A percentile compares a stretch with the other conserved stretches of the same genome.
These are phyloP conservation scores for Ophiostoma sp. DNA, from an alignment of 2,329 filamentous ascomycete genomes.

Conservation along the genomic window DNA sequence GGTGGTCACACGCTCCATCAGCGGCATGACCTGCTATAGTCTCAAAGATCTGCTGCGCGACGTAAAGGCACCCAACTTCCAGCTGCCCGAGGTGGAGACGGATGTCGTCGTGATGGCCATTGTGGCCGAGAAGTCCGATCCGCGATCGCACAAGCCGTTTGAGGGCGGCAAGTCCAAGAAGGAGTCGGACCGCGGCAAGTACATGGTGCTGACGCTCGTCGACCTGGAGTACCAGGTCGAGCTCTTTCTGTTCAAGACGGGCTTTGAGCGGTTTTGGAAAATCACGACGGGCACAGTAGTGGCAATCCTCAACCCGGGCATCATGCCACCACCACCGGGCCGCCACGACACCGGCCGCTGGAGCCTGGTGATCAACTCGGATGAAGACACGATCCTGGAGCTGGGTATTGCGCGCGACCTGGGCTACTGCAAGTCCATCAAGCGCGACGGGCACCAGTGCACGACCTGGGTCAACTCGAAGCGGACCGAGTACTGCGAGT, in stretches of 20 bases:
- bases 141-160: slow-evolving; percentile 52
- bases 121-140: slow-evolving; percentile 81
- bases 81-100: slow-evolving; percentile 73
- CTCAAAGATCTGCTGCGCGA: slow-evolving; percentile 75
- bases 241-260: slow-evolving; percentile 84
- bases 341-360: slow-evolving; percentile 76
- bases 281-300: slow-evolving; percentile 85
- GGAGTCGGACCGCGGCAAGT: slow-evolving; percentile 62
- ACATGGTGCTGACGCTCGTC: slow-evolving; percentile 84
- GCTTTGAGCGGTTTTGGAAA: slow-evolving; percentile 91
- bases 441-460: slow-evolving; percentile 78
- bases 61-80: slow-evolving; percentile 77
- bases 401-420: slow-evolving; percentile 79
- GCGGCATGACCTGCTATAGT: slow-evolving; percentile 68
- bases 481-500: slow-evolving; percentile 88
- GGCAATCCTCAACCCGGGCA: slow-evolving; percentile 82
- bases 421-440: slow-evolving; percentile 78
- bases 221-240: slow-evolving; percentile 89
- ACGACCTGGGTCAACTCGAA: slow-evolving; percentile 80
- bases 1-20: slow-evolving; percentile 69
- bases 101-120: slow-evolving; percentile 88
- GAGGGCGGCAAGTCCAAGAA: slow-evolving; percentile 32
- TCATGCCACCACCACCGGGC: slow-evolving; percentile 78
- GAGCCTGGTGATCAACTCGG: slow-evolving; percentile 76
- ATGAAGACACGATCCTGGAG: slow-evolving; percentile 84